Evolutionary conservation across 805 yeast species (phyloP).

Genomic region (Hagleromyces aurorensis): DNA sequence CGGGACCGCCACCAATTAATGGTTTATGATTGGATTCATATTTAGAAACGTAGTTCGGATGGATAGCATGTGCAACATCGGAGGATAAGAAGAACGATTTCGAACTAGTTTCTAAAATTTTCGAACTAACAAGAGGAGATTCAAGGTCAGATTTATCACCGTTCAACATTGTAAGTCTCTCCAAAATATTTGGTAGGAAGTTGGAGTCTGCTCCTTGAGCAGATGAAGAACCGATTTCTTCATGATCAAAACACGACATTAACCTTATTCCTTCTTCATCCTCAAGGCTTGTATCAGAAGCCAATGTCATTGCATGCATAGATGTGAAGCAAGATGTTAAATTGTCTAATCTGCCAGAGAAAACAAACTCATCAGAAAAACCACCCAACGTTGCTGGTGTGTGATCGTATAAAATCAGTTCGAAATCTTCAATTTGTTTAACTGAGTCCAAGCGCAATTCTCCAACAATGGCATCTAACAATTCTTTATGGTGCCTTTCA

Average conservation of each 20-base stretch:
- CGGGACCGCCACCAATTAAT: conserved; percentile 80
- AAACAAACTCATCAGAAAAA: conserved; percentile 79
- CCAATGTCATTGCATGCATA: conserved; percentile 55
- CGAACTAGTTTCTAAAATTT: conserved; percentile 49
- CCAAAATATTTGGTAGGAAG: conserved; percentile 70
- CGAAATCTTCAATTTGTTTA: conserved; percentile 79
- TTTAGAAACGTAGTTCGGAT: conserved; percentile 76
- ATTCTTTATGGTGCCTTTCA: conserved; percentile 68
- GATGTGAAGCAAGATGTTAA: conserved; percentile 83
- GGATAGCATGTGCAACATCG: conserved; percentile 96
- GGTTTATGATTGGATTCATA: conserved; percentile 81
- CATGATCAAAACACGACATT: conserved; percentile 87
- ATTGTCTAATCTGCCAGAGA: conserved; percentile 87
- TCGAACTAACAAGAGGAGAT: conserved; percentile 28
- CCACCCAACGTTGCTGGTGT: conserved; percentile 85
- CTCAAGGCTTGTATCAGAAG: conserved; percentile 37
- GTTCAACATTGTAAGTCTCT: conserved; percentile 50
- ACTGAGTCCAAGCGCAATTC: conserved; percentile 45
- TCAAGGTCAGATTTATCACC: conserved; percentile 32
- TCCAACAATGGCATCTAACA: conserved; percentile 60
- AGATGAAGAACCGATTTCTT: conserved; percentile 87
- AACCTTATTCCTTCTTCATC: conserved; percentile 55
- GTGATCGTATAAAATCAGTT: conserved; percentile 75
- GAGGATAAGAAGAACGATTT: conserved; percentile 85
- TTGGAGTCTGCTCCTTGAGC: conserved; percentile 97